phyloP scores from a whole-genome alignment of 169 alveolate genomes.

The Plasmodium relictum region DNA sequence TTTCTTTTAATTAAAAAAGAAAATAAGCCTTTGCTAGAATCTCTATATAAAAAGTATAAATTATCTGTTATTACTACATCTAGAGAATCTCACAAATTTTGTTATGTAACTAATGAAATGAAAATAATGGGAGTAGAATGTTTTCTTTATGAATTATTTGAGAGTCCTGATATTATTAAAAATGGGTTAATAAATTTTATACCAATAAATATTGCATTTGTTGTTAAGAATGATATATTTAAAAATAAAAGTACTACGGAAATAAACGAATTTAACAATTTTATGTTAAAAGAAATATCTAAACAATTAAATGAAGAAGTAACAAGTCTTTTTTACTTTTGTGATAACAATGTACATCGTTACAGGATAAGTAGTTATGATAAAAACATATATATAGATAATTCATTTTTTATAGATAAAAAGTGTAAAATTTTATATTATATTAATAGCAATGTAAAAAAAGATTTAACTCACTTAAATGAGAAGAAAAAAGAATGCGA shows the following conservation, averaged over 20 bases:
- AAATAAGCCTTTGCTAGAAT: slow-evolving; percentile 23
- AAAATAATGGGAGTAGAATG: slow-evolving; percentile 78
- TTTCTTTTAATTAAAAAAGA: slow-evolving; percentile 39
- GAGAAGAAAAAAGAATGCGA: slow-evolving; percentile 45
- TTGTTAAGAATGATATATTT: slow-evolving; percentile 55
- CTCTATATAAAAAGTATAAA: slow-evolving; percentile 52
- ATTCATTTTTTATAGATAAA: slow-evolving; percentile 14
- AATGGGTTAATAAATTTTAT: slow-evolving; percentile 66
- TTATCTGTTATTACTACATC: slow-evolving; percentile 80
- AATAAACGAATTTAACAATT: slow-evolving; percentile 67
- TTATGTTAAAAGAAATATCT: slow-evolving; percentile 80
- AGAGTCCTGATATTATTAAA: slow-evolving; percentile 62
- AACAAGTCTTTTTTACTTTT: slow-evolving; percentile 50
- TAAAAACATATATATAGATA: slow-evolving; percentile 31
- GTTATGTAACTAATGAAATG: slow-evolving; percentile 81
- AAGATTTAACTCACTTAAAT: slow-evolving; percentile 8
- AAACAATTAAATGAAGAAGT: slow-evolving; percentile 79
- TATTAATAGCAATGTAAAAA: slow-evolving; percentile 28
- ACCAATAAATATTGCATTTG: slow-evolving; percentile 69
- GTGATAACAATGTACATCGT: slow-evolving; percentile 37
- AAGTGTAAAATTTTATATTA: slow-evolving; percentile 32
- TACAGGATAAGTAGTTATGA: slow-evolving; percentile 41
- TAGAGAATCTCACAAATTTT: slow-evolving; percentile 44
- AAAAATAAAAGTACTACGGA: slow-evolving; percentile 37
- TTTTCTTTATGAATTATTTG: slow-evolving; percentile 80